Evolutionary conservation across 2,329 filamentous ascomycete species (phyloP), one percentile per base, ranked within the genome.

Genomic region (Pseudogymnoascus sp.): DNA sequence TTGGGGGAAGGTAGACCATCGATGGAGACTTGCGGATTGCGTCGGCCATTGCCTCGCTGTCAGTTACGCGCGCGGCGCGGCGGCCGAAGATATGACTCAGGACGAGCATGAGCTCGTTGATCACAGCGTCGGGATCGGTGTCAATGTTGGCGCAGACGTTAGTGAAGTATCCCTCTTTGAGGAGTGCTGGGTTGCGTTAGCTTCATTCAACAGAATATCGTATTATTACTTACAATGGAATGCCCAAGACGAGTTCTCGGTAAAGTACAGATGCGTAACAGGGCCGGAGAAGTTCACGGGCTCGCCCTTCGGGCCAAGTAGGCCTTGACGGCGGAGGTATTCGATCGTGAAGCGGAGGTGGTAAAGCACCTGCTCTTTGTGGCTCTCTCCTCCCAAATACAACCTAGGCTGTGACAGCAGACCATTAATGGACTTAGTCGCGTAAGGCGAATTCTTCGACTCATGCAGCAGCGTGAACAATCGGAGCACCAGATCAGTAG

Each of bases 331-430:
- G 18, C 88, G 81, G 0, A 93, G 78, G 67, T 91, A 93, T 66
- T 93, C 89, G 48, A 93, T 88, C 0, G 88, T 92, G 72, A 93
- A 93, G 3, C 89, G 82, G 5, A 93, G 73, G 69, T 92, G 88
- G 70, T 93, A 89, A 60, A 88, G 80, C 1, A 91, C 84, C 1
- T 88, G 83, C 71, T 87, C 82, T 68, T 85, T 86, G 59, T 85
- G 84, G 42, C 85, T 83, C 1, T 84, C 78, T 0, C 88, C 87
- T 48, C 88, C 88, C 1, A 92, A 78, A 65, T 87, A 90, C 5
- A 92, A 73, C 31, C 86, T 80, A 3, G 85, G 85, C 67, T 90
- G 86, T 0, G 87, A 87, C 0, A 92, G 75, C 1, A 93, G 73
- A 0, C 87, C 83, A 60, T 87, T 82, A 62, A 91, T 79, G 0